Base-by-base conservation (phyloP, 305 asterid genomes). In the Fraxinus sp. region DNA sequence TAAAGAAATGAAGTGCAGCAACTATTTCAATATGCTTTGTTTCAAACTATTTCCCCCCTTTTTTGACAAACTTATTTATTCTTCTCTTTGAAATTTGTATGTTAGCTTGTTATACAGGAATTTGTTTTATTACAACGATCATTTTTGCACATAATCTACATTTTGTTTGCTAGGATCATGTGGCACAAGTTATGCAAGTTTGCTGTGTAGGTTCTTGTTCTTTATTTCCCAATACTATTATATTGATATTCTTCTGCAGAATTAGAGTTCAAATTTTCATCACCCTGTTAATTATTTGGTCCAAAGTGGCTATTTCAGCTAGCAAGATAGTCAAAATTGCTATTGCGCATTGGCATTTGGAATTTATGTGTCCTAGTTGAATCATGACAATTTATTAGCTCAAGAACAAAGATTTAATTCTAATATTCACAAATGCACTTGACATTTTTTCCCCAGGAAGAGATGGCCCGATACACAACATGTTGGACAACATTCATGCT, bases 391-490 rank as follows among this genome's bases (percentile, higher is more conserved):
- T 18, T 72, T 11, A 39, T 13, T 33, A 73, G 26, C 46, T 18
- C 26, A 13, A 74, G 78, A 55, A 37, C 78, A 74, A n/a, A 46
- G 78, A 18, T 35, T 30, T n/a, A 32, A 32, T 32, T 32, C 37
- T 5, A 36, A 20, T 46, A n/a, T 35, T 14, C 7, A 8, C 0
- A 36, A 39, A n/a, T 0, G n/a, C 55, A 16, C 55, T 82, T 44
- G 76, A 77, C 55, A 18, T 75, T 83, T 84, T 39, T 8, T 81
- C 64, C 77, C 77, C 84, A 95, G 98, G 98, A 49, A 92, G 99
- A 88, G 99, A 94, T 90, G 97, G 98, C 71, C 88, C 94, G 82
- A 93, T 97, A 3, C 99, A 95, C 83, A 95, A 94, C 89, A 93
- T 95, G 98, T 84, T 94, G 93, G 99, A 95, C 37, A 95, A 95